These are phyloP conservation scores for Tuber umbilicatum DNA, from an alignment of 495 filamentous ascomycete species.

Conservation along the genomic window DNA sequence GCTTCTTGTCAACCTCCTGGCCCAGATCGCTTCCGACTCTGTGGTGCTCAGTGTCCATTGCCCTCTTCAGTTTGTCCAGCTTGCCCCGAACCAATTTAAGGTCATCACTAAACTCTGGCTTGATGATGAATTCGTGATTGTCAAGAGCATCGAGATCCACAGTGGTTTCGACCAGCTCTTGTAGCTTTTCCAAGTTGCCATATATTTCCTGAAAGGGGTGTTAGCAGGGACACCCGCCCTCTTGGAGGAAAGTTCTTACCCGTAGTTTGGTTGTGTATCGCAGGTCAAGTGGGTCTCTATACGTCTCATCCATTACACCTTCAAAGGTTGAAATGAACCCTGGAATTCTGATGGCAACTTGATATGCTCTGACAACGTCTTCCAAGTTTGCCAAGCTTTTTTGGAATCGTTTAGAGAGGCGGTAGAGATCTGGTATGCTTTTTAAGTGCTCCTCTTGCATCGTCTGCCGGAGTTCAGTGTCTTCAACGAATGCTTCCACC, in stretches of 20 bases:
- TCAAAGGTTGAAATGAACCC: slow-evolving; percentile 84
- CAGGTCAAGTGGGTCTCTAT: slow-evolving; percentile 76
- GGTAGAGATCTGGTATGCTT: slow-evolving; percentile 89
- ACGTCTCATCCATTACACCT: slow-evolving; percentile 90
- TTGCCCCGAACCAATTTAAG: slow-evolving; percentile 81
- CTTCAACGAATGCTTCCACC: slow-evolving; percentile 88
- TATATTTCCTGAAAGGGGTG: slow-evolving; percentile 52
- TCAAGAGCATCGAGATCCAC: slow-evolving; percentile 94
- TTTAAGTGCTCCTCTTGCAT: slow-evolving; percentile 97
- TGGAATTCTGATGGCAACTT: slow-evolving; percentile 84
- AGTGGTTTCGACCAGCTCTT: slow-evolving; percentile 98
- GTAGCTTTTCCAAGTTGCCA: slow-evolving; percentile 73
- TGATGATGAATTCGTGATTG: slow-evolving; percentile 97
- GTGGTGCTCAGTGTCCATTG: slow-evolving; percentile 79
- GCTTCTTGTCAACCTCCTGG: slow-evolving; percentile 94
- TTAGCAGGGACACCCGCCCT: slow-evolving; percentile 6
- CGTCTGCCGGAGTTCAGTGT: slow-evolving; percentile 88
- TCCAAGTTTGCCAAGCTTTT: slow-evolving; percentile 83
- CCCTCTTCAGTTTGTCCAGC: slow-evolving; percentile 72
- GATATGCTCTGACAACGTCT: slow-evolving; percentile 91
- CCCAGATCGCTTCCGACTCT: slow-evolving; percentile 69
- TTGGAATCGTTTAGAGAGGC: slow-evolving; percentile 90
- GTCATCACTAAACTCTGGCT: slow-evolving; percentile 92
- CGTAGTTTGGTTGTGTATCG: slow-evolving; percentile 80
- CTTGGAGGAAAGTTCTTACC: slow-evolving; percentile 25